Base-by-base conservation (phyloP, 441 rosid species). In the Brassica hybrid region DNA sequence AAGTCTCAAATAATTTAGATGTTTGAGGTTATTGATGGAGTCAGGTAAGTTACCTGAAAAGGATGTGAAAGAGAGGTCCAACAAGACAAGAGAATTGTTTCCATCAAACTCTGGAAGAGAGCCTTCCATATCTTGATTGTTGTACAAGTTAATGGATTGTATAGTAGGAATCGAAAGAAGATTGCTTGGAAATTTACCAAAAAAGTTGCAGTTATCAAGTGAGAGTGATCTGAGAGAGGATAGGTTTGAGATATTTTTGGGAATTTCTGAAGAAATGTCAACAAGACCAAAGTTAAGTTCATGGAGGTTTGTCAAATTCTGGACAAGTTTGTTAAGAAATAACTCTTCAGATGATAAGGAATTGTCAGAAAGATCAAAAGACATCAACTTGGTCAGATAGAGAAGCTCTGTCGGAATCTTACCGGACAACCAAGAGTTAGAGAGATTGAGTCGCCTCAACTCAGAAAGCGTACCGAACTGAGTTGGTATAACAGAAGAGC, bases 191-290 rank as follows among this genome's bases (percentile, higher is more conserved):
- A 50, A 50, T 14, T 50, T 50, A 50, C 56, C 18, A 50, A 50
- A 50, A n/a, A 50, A 50, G 56, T 50, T 50, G 56, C 18, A 50
- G 56, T 50, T 50, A 13, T 50, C 56, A 50, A 50, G 56, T n/a
- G 56, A 50, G 56, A 50, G 56, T 50, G 56, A 50, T 50, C n/a
- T 50, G 56, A 50, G 56, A 50, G 56, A 50, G 56, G 56, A 50
- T 50, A n/a, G 56, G 18, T 50, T 50, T 50, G 56, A 50, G 56
- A 50, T 14, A 14, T 50, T 50, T 50, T 50, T 6, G 56, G 56
- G 56, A 50, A 50, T 50, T 48, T 50, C 56, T 50, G 56, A n/a
- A 50, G 56, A 50, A n/a, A 50, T n/a, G 56, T 50, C 56, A 50
- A 50, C 56, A 50, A 50, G 56, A 50, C 18, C 18, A n/a, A 50